Evolutionary conservation across 495 filamentous ascomycete genomes (phyloP), one percentile per base, ranked within the genome.

Genomic region (Evernia prunastri): DNA sequence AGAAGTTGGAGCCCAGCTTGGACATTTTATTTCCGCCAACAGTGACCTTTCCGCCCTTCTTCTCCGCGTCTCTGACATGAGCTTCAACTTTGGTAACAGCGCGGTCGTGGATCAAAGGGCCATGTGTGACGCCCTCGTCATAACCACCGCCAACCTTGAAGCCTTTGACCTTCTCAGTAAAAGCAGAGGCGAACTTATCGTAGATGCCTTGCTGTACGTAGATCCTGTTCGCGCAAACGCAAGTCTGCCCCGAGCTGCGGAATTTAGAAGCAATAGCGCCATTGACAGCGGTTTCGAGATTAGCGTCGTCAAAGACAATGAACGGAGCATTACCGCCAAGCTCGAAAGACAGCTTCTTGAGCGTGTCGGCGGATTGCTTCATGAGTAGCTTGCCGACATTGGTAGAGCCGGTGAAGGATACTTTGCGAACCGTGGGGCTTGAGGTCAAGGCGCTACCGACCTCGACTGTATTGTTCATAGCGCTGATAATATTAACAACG

Each of bases 321-420:
- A 96, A 95, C 3, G 92, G 91, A 0, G 90, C 88, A 72, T 96
- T 96, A 27, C 92, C 92, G 56, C 92, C 92, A 0, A 96, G 82
- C 71, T 96, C 92, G 70, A 96, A 86, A 7, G 85, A 89, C 25
- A 94, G 79, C 71, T 94, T 90, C 80, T 96, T 96, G 61, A 96
- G 77, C 0, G 90, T 95, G 11, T 81, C 80, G 0, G 90, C 81
- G 27, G 85, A 84, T 77, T 95, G 92, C 74, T 87, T 86, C 87
- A 92, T 92, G 31, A 96, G 80, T 3, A 96, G 80, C 68, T 88
- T 92, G 17, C 92, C 92, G n/a, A 96, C 90, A 23, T 78, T 78
- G 1, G 92, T 96, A 15, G 87, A 90, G 37, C 92, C 92, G 7
- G 92, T 96, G 78, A 96, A 96, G 4, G 89, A 93, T 35, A 96